Conservation (phyloP, 352 stramenopile genomes). For the Phytophthora hybrid region DNA sequence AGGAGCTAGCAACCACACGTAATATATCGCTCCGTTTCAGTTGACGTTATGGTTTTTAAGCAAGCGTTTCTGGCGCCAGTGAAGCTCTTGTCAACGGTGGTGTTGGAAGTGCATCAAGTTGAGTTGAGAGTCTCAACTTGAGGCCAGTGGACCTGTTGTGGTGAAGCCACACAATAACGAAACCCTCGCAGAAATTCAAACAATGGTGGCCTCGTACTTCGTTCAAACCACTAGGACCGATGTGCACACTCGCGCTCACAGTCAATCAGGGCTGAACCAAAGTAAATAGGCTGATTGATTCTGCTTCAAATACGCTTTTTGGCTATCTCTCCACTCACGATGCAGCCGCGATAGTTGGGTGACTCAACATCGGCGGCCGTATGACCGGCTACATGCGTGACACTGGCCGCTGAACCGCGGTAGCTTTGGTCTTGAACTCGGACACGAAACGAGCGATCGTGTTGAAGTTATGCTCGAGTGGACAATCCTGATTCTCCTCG, state of each 20-base stretch:
- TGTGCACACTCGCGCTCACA: too few species aligned
- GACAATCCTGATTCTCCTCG: conserved; percentile 27
- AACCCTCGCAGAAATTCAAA: too few species aligned
- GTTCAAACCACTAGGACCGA: too few species aligned
- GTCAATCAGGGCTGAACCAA: too few species aligned
- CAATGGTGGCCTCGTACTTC: too few species aligned
- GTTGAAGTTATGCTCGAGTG: conserved; percentile 30
- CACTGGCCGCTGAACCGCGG: not conserved
- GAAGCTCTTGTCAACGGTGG: conserved; percentile 19
- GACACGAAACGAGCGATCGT: conserved; percentile 32
- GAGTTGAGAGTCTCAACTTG: too few species aligned
- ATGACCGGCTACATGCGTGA: conserved; percentile 4
- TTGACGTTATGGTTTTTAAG: not conserved
- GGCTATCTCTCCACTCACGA: not conserved
- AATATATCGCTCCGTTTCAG: conserved; percentile 37
- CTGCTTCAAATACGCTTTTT: too few species aligned
- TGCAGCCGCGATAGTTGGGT: not conserved
- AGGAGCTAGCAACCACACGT: conserved; percentile 15
- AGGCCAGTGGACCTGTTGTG: not conserved
- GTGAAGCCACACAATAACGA: too few species aligned
- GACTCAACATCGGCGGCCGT: not conserved
- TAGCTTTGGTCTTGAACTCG: conserved; percentile 22
- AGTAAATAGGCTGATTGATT: too few species aligned
- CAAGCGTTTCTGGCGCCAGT: conserved; percentile 29
- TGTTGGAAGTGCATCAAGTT: not conserved